Evolutionary conservation across 2,329 filamentous ascomycete species (phyloP).

Genomic region (Fusarium lyarnte): DNA sequence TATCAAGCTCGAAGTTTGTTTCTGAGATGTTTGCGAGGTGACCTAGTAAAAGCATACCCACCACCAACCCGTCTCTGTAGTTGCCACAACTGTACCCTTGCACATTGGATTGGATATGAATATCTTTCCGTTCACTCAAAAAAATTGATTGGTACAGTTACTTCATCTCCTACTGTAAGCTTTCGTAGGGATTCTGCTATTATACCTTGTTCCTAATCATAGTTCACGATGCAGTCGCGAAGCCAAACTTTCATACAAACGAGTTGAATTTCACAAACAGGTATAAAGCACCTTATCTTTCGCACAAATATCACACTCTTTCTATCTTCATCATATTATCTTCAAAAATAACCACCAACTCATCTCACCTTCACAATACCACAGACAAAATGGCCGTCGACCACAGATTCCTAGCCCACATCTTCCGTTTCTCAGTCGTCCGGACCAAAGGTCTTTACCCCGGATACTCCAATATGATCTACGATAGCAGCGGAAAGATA

Average conservation of each 20-base stretch:
- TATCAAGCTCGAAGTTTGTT: not conserved
- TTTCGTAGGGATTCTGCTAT: fast-evolving
- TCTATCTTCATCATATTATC: not conserved
- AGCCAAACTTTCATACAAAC: not conserved
- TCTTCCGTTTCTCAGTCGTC: not conserved
- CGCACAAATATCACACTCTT: fast-evolving
- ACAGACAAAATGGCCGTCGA: not conserved
- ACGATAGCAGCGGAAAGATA: not conserved
- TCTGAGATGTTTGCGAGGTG: not conserved
- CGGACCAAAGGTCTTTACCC: not conserved
- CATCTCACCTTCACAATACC: too few species aligned
- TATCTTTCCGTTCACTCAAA: not conserved
- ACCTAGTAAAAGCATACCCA: not conserved
- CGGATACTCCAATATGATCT: not conserved
- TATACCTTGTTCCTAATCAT: not conserved
- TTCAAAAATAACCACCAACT: too few species aligned
- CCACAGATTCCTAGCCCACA: not conserved
- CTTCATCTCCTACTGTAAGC: fast-evolving
- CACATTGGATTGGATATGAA: not conserved
- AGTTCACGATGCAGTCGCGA: not conserved
- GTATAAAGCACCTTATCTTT: not conserved
- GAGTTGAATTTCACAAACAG: fast-evolving
- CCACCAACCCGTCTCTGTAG: not conserved
- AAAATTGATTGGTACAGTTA: fast-evolving
- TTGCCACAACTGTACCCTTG: not conserved